A percentile compares a stretch with the other conserved stretches of the same genome.
These are phyloP conservation scores for Picochlorum costavermella DNA, from an alignment of 139 green algal genomes.

Conservation along the genomic window DNA sequence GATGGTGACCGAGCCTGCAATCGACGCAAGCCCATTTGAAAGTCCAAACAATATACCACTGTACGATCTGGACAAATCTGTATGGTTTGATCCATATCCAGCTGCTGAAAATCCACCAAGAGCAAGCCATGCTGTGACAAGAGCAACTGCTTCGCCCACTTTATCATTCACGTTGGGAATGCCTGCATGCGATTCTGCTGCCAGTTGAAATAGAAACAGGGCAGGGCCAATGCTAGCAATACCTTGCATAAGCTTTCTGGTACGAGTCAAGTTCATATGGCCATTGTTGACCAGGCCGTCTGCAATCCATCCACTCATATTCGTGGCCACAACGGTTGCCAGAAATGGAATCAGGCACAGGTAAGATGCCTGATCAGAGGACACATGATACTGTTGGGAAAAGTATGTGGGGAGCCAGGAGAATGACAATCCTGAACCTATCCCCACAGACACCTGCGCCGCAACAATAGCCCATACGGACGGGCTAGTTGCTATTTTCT, in stretches of 20 bases:
- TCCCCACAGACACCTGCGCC: slow-evolving; percentile 34
- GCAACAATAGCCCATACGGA: slow-evolving; percentile 41
- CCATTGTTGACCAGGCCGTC: slow-evolving; percentile 62
- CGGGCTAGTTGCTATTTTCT: slow-evolving; percentile 32
- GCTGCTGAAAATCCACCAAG: slow-evolving; percentile 41
- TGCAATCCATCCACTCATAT: slow-evolving; percentile 49
- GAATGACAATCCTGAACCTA: slow-evolving; percentile 46
- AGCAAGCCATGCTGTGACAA: slow-evolving; percentile 40
- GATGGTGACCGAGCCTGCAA: slow-evolving; percentile 49
- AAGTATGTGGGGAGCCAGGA: slow-evolving; percentile 70
- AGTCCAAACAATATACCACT: slow-evolving; percentile 67
- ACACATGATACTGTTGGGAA: slow-evolving; percentile 48
- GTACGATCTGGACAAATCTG: slow-evolving; percentile 62
- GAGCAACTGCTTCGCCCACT: slow-evolving; percentile 32
- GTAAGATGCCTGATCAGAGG: slow-evolving; percentile 42
- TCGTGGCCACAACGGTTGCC: slow-evolving; percentile 49
- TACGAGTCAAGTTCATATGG: slow-evolving; percentile 39
- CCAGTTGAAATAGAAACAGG: slow-evolving; percentile 52
- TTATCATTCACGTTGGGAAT: not conserved
- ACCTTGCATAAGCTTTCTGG: slow-evolving; percentile 64
- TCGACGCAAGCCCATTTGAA: slow-evolving; percentile 54
- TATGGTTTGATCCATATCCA: slow-evolving; percentile 71
- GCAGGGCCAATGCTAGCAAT: slow-evolving; percentile 49
- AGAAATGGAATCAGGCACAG: slow-evolving; percentile 60
- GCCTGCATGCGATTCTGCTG: slow-evolving; percentile 7